Evolutionary conservation across 441 rosid species (phyloP).

Genomic region (Corymbia calophylla): DNA sequence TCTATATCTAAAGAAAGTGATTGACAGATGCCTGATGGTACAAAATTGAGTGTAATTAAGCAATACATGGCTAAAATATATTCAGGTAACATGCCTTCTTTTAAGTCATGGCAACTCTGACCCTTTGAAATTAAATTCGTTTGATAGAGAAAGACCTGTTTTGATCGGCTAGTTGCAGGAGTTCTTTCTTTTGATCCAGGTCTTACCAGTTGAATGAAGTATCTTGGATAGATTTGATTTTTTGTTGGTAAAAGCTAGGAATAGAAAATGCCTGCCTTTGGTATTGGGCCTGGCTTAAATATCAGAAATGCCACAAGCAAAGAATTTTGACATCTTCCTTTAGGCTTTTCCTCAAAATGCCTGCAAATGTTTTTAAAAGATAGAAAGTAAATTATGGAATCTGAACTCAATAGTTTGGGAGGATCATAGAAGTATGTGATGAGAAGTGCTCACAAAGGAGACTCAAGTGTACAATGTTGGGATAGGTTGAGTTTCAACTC

Average conservation of each 20-base stretch:
- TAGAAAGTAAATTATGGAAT: not conserved
- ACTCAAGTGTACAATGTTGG: not conserved
- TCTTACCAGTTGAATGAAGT: not conserved
- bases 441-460: not conserved
- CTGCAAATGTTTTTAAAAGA: accelerated
- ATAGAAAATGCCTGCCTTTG: not conserved
- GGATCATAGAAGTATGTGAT: not conserved
- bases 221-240: not conserved
- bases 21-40: not conserved
- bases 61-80: not conserved
- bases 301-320: not conserved
- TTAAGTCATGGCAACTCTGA: not conserved
- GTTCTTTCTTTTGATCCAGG: not conserved
- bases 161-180: not conserved
- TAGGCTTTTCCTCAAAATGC: not conserved
- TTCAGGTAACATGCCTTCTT: not conserved
- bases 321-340: not conserved
- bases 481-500: not conserved
- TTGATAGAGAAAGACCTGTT: not conserved
- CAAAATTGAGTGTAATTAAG: not conserved
- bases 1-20: not conserved
- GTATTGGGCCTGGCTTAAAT: not conserved
- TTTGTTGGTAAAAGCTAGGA: not conserved
- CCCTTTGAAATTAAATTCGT: not conserved
- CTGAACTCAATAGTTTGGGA: not conserved